These are phyloP conservation scores for Forsythia suspensa DNA, from an alignment of 257 asterid genomes.

Conservation along the genomic window DNA sequence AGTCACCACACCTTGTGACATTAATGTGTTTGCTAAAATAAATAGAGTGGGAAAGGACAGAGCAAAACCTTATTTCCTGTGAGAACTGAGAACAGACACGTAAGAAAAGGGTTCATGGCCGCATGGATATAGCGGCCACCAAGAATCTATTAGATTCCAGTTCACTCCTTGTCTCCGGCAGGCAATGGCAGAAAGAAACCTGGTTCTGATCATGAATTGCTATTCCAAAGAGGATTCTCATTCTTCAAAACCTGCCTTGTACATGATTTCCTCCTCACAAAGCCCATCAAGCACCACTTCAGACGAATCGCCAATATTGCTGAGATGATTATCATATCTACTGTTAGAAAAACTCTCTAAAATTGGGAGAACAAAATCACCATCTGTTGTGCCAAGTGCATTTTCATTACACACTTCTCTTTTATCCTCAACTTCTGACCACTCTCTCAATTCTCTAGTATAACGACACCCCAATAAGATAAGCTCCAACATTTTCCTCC, in stretches of 20 bases:
- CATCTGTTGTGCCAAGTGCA: slow-evolving; percentile 31
- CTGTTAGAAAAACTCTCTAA: slow-evolving; percentile 36
- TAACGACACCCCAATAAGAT: slow-evolving; percentile 58
- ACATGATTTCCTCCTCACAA: neutral
- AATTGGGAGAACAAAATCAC: slow-evolving; percentile 62
- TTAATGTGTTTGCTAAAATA: neutral
- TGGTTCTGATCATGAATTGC: neutral
- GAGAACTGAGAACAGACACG: neutral
- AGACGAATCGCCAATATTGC: slow-evolving; percentile 11
- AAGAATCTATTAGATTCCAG: neutral
- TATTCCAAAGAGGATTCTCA: neutral
- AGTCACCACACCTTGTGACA: neutral
- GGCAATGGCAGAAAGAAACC: neutral
- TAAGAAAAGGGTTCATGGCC: neutral
- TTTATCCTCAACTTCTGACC: slow-evolving; percentile 22
- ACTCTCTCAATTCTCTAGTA: slow-evolving; percentile 43
- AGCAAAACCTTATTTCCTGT: neutral
- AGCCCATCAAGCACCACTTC: slow-evolving; percentile 5
- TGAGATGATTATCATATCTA: neutral
- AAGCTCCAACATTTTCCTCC: slow-evolving; percentile 70
- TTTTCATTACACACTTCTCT: slow-evolving; percentile 11
- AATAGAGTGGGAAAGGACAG: neutral
- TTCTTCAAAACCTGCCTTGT: neutral
- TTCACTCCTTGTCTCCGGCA: neutral
- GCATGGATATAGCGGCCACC: neutral